Conservation (phyloP, 208 protist genomes). For the Trypanosoma congolense region DNA sequence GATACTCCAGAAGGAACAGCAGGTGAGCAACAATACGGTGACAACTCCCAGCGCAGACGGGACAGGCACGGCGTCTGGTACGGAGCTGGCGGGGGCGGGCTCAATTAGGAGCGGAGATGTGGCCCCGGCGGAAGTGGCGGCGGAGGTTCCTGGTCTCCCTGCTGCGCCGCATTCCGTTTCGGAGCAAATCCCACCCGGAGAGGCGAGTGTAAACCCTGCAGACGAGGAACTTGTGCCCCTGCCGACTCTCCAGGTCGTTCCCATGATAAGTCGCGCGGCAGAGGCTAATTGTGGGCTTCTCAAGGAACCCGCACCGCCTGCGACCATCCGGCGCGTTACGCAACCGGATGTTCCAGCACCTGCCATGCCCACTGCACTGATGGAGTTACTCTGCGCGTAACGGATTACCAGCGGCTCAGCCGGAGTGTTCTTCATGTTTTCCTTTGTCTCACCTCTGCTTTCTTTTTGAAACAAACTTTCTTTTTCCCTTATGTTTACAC, state of each 20-base stretch:
- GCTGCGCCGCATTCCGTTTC: slow-evolving; percentile 8
- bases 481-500: too few species aligned
- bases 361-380: slow-evolving; percentile 64
- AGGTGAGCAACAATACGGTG: too few species aligned
- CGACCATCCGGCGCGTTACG: slow-evolving; percentile 51
- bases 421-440: neutral
- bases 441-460: neutral
- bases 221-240: slow-evolving; percentile 65
- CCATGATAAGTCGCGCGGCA: slow-evolving; percentile 40
- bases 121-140: neutral
- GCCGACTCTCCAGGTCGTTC: slow-evolving; percentile 43
- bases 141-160: neutral
- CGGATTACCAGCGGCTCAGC: neutral
- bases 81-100: neutral
- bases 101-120: neutral
- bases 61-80: too few species aligned
- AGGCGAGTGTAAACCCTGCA: slow-evolving; percentile 10
- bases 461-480: neutral
- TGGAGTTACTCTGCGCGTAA: slow-evolving; percentile 69
- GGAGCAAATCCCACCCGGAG: slow-evolving; percentile 23
- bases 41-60: too few species aligned
- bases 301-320: slow-evolving; percentile 68
- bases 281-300: slow-evolving; percentile 71
- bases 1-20: slow-evolving; percentile 15
- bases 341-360: slow-evolving; percentile 58